Conservation (phyloP, 2,329 filamentous ascomycete genomes). For the Clonostachys chloroleuca region DNA sequence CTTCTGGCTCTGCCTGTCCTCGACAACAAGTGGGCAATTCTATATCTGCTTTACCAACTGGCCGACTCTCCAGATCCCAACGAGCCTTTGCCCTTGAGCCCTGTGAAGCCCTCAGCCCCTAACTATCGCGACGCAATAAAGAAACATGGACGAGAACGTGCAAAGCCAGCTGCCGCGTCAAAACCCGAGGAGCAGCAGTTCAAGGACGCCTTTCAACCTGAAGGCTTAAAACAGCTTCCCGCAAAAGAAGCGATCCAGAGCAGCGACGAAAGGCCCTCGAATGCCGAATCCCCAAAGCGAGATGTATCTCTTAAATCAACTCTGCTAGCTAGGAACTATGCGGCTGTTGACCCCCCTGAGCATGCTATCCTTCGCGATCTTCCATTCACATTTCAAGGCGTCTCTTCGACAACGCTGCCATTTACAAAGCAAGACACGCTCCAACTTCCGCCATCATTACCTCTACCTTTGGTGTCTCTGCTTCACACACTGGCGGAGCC, state of each 20-base stretch:
- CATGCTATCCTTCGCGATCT: conserved; percentile 70
- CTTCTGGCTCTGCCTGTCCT: conserved; percentile 88
- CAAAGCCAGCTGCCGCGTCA: conserved; percentile 24
- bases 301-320: conserved; percentile 55
- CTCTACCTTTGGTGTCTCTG: conserved; percentile 79
- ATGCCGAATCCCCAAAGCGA: conserved; percentile 27
- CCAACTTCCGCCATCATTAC: conserved; percentile 73
- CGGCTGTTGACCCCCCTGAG: conserved; percentile 58
- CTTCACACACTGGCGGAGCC: conserved; percentile 89
- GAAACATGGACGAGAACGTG: conserved; percentile 28
- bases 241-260: conserved; percentile 30
- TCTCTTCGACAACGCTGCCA: conserved; percentile 79
- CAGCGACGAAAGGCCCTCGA: conserved; percentile 25
- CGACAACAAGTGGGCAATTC: conserved; percentile 93
- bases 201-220: conserved; percentile 49
- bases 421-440: conserved; percentile 68
- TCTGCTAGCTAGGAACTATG: conserved; percentile 51
- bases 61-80: conserved; percentile 61
- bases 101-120: conserved; percentile 29
- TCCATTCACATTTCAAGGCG: conserved; percentile 87
- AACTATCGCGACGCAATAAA: conserved; percentile 29
- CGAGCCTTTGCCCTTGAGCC: conserved; percentile 42
- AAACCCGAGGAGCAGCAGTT: conserved; percentile 43
- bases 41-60: conserved; percentile 84
- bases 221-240: conserved; percentile 41